Conservation (phyloP, 208 protist species). For the Acanthamoeba castellanii region DNA sequence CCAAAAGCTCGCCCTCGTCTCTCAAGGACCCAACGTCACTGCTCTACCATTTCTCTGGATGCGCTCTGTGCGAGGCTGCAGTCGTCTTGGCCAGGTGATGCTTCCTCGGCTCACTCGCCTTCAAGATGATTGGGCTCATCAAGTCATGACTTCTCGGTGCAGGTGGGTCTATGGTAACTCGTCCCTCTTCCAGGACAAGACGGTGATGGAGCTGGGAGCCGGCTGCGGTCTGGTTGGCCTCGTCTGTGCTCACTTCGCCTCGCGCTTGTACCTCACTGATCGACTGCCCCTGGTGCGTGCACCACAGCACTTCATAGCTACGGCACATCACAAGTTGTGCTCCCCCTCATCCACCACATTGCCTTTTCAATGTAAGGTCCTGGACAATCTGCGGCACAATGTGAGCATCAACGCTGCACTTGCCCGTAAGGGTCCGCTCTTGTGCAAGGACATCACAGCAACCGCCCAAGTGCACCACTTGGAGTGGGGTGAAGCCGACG, state of each 20-base stretch:
- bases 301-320: background rate
- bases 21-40: background rate
- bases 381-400: slow-evolving; percentile 21
- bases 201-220: slow-evolving; percentile 50
- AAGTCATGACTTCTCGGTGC: background rate
- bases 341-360: background rate
- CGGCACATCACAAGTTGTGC: background rate
- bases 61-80: slow-evolving; percentile 24
- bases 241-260: slow-evolving; percentile 41
- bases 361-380: background rate
- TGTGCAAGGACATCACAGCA: background rate
- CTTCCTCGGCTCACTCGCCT: background rate
- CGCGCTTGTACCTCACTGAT: background rate
- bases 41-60: slow-evolving; percentile 45
- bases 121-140: background rate
- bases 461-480: background rate
- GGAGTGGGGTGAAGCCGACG: slow-evolving; percentile 25
- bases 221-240: slow-evolving; percentile 20
- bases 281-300: background rate
- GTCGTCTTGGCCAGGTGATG: slow-evolving; percentile 22
- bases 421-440: background rate
- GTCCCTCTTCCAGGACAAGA: slow-evolving; percentile 11
- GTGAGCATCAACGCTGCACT: background rate
- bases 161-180: slow-evolving; percentile 43
- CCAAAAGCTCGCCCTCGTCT: background rate